phyloP scores from a whole-genome alignment of 2,329 filamentous ascomycete genomes.

The Alternaria infectoria region DNA sequence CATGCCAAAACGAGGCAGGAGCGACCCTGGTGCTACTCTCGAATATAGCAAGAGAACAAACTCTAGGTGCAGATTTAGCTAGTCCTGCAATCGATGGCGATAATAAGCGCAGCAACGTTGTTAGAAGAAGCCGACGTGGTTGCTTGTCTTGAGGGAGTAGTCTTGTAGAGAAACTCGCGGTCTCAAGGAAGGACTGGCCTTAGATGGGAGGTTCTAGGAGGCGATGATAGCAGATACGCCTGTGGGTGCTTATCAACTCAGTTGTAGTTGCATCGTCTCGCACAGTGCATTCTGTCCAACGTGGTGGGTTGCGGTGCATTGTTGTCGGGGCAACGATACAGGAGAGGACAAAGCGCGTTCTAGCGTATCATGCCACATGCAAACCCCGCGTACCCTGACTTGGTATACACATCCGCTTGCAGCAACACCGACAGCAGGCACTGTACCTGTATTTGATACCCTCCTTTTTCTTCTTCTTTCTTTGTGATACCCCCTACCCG shows the following conservation, averaged over 20 bases:
- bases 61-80: too few relatives aligned
- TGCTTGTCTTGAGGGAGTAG: too few relatives aligned
- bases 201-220: too few relatives aligned
- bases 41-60: too few relatives aligned
- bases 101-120: too few relatives aligned
- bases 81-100: too few relatives aligned
- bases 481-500: conserved; percentile 36
- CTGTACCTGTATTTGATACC: conserved; percentile 1
- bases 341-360: conserved; percentile 22
- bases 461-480: conserved; percentile 22
- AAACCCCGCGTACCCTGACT: conserved; percentile 21
- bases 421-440: conserved; percentile 27
- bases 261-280: background rate
- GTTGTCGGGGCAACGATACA: conserved; percentile 26
- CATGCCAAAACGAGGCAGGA: too few relatives aligned
- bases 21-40: too few relatives aligned
- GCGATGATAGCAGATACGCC: too few relatives aligned
- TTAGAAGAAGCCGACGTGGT: too few relatives aligned
- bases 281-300: background rate
- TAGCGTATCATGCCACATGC: conserved; percentile 19
- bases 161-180: too few relatives aligned
- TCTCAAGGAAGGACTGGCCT: too few relatives aligned
- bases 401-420: conserved; percentile 15
- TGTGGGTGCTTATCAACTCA: background rate
- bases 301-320: background rate